Evolutionary conservation across 805 yeast genomes (phyloP), one percentile per base, ranked within the genome.

Genomic region (Kodamaea sagamina): DNA sequence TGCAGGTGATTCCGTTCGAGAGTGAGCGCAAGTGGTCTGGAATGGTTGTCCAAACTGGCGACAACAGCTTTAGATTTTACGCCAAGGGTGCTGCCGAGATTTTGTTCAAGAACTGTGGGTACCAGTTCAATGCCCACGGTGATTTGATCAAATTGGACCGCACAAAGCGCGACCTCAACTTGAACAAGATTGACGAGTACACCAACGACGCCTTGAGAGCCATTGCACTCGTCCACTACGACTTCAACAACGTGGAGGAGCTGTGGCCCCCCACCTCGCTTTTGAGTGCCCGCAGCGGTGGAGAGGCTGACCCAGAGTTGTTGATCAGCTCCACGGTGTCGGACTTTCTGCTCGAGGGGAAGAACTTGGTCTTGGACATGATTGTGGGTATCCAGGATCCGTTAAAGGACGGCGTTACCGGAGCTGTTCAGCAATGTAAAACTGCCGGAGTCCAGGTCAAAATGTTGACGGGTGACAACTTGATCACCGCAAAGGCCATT

Each of bases 401-500:
- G 0, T 73, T 93, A 46, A 82, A 97, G 54, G 78, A 77, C 4
- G 97, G 97, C 49, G 98, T 93, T 7, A 75, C 81, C n/a, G 82
- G 84, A 32, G 96, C 99, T 1, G 96, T 93, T 21, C 71, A 74
- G 29, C 84, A 85, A 58, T 93, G 99, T 68, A 82, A 80, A 53
- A 71, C 71, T 25, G 98, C 99, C 1, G 98, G 99, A 45, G 98
- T 93, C 17, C 78, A 85, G 17, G 98, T 93, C 13, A 77, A 97
- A 53, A 93, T 93, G 99, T 97, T 93, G 35, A 93, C 99, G 15
- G 99, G 99, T 63, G 99, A 93, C 63, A 92, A 92, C 59, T 62
- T 92, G 44, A 67, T 81, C 34, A 93, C 99, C 2, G 99, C 99
- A 4, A 81, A 79, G 51, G 95, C 98, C 0, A 93, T 93, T 52